Base-by-base conservation (phyloP, 2,329 filamentous ascomycete species). In the Ascomycota sp. region DNA sequence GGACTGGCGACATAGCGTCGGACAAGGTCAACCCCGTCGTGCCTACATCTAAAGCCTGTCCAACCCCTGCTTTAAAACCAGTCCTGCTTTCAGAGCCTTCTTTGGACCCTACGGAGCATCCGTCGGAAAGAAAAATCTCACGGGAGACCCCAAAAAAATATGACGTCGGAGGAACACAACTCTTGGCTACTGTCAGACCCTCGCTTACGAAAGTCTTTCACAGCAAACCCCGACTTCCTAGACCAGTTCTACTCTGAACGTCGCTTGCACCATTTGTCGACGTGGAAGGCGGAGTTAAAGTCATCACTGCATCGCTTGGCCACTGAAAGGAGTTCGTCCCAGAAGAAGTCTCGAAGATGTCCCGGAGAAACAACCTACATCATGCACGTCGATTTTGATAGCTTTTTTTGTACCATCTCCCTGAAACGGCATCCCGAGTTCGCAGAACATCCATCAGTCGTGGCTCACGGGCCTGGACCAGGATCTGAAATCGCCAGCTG, bases 401-500 rank as follows among this genome's bases (percentile, higher is more conserved):
- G 83, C 50, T 98, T 98, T 55, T 98, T 98, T 51, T 93, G 85
- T 34, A 81, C 91, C 0, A 81, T 98, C 0, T 94, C 89, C 1
- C 46, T 71, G 10, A 82, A 83, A 41, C 77, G 72, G 31, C 63
- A 73, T 17, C 83, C 86, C 0, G 71, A 91, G 13, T 75, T 69
- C 35, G 57, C 62, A 24, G 73, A 79, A 30, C 86, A 83, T 44
- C 89, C 91, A 0, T 72, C 77, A 2, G 89, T 80, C 1, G 79
- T 98, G 22, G 86, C 89, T 4, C 89, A 98, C 45, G 78, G 86
- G 4, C 67, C 65, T 27, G 86, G 86, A 0, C 70, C 69, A 17
- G 82, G 81, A 1, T 93, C 86, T 0, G 89, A 98, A 46, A 95
- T 98, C 43, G 89, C 89, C 15, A 94, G 85, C 38, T 98, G 89